Conservation (phyloP, 345 rosid species). For the Euphorbia lathyris region DNA sequence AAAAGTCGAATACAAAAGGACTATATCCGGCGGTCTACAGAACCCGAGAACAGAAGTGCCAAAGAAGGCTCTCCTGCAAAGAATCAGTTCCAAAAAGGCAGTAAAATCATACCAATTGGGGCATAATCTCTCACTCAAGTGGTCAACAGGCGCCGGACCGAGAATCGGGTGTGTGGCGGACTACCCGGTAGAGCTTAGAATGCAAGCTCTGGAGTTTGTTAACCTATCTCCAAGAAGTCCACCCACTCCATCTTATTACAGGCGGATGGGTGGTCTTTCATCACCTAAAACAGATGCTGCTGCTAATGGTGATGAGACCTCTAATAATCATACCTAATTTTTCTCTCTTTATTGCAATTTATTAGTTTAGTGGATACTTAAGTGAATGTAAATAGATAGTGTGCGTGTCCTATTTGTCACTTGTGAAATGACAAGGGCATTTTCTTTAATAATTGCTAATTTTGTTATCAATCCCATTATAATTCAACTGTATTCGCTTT, state of each 20-base stretch:
- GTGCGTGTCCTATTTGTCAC: neutral
- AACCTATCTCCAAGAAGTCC: conserved; percentile 61
- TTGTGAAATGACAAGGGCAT: conserved; percentile 3
- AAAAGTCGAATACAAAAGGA: conserved; percentile 49
- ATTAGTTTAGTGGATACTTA: neutral
- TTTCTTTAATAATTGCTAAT: neutral
- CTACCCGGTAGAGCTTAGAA: conserved; percentile 68
- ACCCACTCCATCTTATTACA: conserved; percentile 20
- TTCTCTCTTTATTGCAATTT: conserved; percentile 7
- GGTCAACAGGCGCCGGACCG: conserved; percentile 88
- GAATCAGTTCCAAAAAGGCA: conserved; percentile 79
- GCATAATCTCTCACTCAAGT: conserved; percentile 67
- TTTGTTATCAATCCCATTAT: neutral
- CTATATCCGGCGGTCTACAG: conserved; percentile 72
- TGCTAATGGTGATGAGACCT: conserved; percentile 11
- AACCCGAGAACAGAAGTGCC: conserved; percentile 74
- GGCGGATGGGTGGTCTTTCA: conserved; percentile 13
- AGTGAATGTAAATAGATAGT: neutral
- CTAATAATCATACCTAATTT: neutral
- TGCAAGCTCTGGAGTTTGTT: conserved; percentile 81
- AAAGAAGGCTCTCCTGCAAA: conserved; percentile 44
- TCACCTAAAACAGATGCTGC: conserved; percentile 1
- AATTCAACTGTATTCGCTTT: neutral
- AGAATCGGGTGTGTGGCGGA: conserved; percentile 88
- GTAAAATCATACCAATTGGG: conserved; percentile 64